Conservation (phyloP, 495 filamentous ascomycete species). For the Aspergillus cristatus region DNA sequence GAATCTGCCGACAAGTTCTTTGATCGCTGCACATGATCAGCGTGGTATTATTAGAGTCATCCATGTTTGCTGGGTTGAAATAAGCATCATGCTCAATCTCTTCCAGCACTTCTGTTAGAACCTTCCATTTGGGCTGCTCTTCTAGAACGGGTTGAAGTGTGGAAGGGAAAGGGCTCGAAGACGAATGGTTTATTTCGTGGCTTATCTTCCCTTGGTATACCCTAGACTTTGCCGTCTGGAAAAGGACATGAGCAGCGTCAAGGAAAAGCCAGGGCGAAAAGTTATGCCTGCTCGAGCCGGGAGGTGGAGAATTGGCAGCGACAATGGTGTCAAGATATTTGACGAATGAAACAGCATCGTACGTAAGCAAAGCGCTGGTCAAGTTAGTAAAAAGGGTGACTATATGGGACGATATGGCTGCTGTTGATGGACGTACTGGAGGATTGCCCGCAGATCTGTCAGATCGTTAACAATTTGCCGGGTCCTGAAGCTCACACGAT, state of each 20-base stretch:
- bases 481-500: conserved; percentile 89
- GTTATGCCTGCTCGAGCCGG: conserved; percentile 76
- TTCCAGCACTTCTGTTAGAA: conserved; percentile 76
- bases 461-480: conserved; percentile 88
- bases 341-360: conserved; percentile 86
- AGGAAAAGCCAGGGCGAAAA: conserved; percentile 96
- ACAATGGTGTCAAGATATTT: conserved; percentile 92
- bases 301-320: conserved; percentile 78
- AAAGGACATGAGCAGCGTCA: conserved; percentile 90
- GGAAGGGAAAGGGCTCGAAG: conserved; percentile 42
- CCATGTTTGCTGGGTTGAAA: conserved; percentile 61
- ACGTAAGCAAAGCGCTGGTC: conserved; percentile 57
- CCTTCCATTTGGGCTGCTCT: conserved; percentile 87
- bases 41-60: conserved; percentile 84
- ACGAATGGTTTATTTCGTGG: conserved; percentile 28
- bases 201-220: conserved; percentile 70
- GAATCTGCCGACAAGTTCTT: conserved; percentile 77
- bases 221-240: conserved; percentile 78
- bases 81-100: conserved; percentile 92
- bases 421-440: conserved; percentile 48
- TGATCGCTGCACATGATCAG: conserved; percentile 93
- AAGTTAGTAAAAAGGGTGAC: conserved; percentile 10
- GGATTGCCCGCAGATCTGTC: conserved; percentile 73
- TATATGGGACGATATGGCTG: background rate
- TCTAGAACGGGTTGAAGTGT: conserved; percentile 83